Evolutionary conservation across 495 filamentous ascomycete species (phyloP).

Genomic region (Annulohypoxylon stygium): DNA sequence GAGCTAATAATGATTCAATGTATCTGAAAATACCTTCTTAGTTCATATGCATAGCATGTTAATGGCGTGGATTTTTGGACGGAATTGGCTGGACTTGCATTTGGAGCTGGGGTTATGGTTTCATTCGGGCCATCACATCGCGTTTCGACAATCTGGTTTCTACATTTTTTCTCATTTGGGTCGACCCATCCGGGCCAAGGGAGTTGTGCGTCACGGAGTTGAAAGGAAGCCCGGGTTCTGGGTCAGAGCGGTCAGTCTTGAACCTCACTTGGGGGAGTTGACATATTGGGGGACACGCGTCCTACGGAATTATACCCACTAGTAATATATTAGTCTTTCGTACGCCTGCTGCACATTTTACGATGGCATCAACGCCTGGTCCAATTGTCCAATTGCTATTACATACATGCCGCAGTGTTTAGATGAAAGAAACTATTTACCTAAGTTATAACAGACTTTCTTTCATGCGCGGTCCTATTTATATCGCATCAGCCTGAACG

Average conservation of each 20-base stretch:
- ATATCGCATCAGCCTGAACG: slow-evolving; percentile 37
- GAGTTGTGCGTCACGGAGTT: slow-evolving; percentile 38
- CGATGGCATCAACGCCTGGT: slow-evolving; percentile 31
- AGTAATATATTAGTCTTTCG: slow-evolving; percentile 44
- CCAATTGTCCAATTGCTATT: slow-evolving; percentile 21
- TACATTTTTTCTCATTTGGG: slow-evolving; percentile 14
- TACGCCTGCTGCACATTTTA: slow-evolving; percentile 3
- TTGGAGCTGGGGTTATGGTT: slow-evolving; percentile 33
- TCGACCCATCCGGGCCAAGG: slow-evolving; percentile 44
- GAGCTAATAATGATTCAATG: slow-evolving; percentile 24
- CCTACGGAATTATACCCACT: slow-evolving; percentile 49
- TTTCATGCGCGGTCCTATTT: background rate
- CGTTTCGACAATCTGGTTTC: slow-evolving; percentile 27
- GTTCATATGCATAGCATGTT: slow-evolving; percentile 36
- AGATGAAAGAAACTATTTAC: slow-evolving; percentile 2
- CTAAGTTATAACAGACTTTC: background rate
- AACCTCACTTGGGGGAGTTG: slow-evolving; percentile 29
- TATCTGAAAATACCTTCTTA: slow-evolving; percentile 21
- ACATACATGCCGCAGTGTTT: background rate
- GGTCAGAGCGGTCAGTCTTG: slow-evolving; percentile 39
- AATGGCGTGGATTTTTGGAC: slow-evolving; percentile 33
- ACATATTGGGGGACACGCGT: slow-evolving; percentile 46
- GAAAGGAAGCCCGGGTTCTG: slow-evolving; percentile 29
- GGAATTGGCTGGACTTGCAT: slow-evolving; percentile 37
- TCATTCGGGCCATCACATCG: slow-evolving; percentile 36